Base-by-base conservation (phyloP, 2,329 filamentous ascomycete genomes). In the Xylogone sp. region DNA sequence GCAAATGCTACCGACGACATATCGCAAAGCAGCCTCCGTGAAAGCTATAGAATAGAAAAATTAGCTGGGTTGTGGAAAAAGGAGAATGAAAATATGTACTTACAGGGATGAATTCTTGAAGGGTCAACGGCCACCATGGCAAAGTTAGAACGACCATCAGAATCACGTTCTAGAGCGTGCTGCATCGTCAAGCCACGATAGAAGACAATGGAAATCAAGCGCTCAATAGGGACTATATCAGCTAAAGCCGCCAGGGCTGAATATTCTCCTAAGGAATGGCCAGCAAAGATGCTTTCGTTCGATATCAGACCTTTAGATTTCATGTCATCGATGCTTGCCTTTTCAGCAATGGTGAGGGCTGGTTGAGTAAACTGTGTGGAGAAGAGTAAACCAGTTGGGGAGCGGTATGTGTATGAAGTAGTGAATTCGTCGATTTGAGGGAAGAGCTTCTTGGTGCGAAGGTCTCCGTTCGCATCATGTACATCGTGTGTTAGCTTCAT, bases 381-480 rank as follows among this genome's bases (percentile, higher is more conserved):
- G 39, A 92, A 97, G 42, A 97, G 80, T 49, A 97, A 81, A 63
- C 93, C 93, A 2, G 88, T 93, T 1, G 93, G 93, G 9, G 93
- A 97, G 51, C 88, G 84, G 79, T 97, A 97, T 2, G 93, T 97
- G 78, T 97, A 97, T 1, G 88, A 96, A 3, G 87, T 87, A 2
- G 91, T 96, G 68, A 79, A 86, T 73, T 97, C 92, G 63, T 86
- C 82, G 64, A 97, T 91, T 65, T 94, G 90, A 77, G 97, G 97
- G 82, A 97, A 97, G 68, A 97, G 97, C 73, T 91, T 94, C 78
- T 97, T 92, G 0, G 93, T 96, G 73, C 96, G 96, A 75, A 96
- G 90, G 29, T 82, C 82, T 21, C 93, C 93, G 67, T 97, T 92
- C 13, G 3, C 18, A 45, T 19, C 43, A 45, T 22, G 21, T 24